These are phyloP conservation scores for Aegilops bicornis DNA, from an alignment of 176 grass and related monocot species.

Conservation along the genomic window DNA sequence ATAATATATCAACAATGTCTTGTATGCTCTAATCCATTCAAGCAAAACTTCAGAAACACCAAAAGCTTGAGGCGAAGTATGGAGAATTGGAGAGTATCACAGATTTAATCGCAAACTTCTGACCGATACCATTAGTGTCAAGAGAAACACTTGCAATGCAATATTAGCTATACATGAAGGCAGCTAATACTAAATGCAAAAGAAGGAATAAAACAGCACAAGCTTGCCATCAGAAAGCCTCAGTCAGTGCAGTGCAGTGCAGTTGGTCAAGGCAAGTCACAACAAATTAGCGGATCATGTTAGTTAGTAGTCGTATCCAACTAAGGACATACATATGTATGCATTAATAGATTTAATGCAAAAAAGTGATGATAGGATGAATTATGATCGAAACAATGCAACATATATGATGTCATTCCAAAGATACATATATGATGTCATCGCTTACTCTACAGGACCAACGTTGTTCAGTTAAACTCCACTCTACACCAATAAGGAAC, in stretches of 20 bases:
- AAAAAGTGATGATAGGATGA: not conserved
- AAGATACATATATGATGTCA: no score
- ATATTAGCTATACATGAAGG: slow-evolving; percentile 3
- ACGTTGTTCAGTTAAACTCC: no score
- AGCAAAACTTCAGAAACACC: not conserved
- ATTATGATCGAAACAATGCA: not conserved
- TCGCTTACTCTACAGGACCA: no score
- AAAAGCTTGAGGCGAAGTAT: not conserved
- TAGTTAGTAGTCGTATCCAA: not conserved
- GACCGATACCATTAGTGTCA: not conserved
- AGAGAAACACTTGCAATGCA: not conserved
- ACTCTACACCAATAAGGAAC: no score
- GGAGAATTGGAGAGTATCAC: not conserved
- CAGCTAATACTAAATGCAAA: not conserved
- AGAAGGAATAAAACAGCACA: not conserved
- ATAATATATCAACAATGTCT: not conserved
- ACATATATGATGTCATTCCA: no score
- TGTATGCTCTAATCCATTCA: not conserved
- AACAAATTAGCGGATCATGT: slow-evolving; percentile 22
- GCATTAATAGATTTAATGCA: no score
- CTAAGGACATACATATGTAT: no score
- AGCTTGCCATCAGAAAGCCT: not conserved
- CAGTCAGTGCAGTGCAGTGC: not conserved
- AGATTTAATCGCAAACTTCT: not conserved
- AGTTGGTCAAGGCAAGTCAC: not conserved